Base-by-base conservation (phyloP, 345 rosid genomes). In the Theobroma cacao region DNA sequence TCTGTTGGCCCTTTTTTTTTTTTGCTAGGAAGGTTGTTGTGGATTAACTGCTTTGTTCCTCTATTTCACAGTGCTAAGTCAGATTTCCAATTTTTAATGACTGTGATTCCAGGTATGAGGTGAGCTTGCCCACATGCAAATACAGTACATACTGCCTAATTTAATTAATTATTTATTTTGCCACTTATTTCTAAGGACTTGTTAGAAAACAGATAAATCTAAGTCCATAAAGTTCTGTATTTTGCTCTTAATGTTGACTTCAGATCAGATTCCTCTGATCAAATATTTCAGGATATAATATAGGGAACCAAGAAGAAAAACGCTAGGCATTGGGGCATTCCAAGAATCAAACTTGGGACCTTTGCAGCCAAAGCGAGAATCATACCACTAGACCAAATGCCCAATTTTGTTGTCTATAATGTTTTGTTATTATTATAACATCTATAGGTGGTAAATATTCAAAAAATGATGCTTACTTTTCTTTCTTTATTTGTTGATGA, bases 361-460 rank as follows among this genome's bases (percentile, higher is more conserved):
- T 91, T 92, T 86, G 86, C 92, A 88, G 91, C 92, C 91, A 87
- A 89, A 93, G 93, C 90, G 82, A 92, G 91, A 89, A 90, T 89
- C 91, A 88, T 89, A 85, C 93, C 90, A 92, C 93, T 89, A 86
- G 85, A 90, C 93, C 91, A 90, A 86, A 86, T 87, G 89, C 89
- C 92, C 77, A 11, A 45, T 40, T 1, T 53, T 20, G 26, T 11
- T 6, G 1, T 53, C 5, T 24, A 40, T 66, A 66, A 22, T 41
- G 11, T 41, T 3, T 24, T 22, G 24, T 63, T 10, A 12, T 5
- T 66, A 5, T 40, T 38, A 66, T 9, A 56, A 22, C 0, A n/a
- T 40, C 4, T 66, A 22, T 22, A 12, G 4, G 5, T 22, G 1
- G 30, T 10, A 66, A 40, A 61, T 38, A n/a, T 41, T n/a, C 40